Percentiles rank a stretch among this genome's conserved stretches.
These are phyloP conservation scores for Euphorbia neoarborescens DNA, from an alignment of 441 rosid species.

Conservation along the genomic window DNA sequence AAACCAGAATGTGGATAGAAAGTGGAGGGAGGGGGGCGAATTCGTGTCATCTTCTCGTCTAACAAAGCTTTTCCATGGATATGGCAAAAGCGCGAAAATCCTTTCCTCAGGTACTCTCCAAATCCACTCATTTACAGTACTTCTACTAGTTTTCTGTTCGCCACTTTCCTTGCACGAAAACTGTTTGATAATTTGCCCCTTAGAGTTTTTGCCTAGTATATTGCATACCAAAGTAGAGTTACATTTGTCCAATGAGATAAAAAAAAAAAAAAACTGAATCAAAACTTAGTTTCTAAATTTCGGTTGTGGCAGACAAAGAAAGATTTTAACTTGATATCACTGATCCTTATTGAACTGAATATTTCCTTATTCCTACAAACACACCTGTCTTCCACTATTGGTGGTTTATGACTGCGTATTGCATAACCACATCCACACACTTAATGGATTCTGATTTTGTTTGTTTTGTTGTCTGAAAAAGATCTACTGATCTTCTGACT, in stretches of 20 bases:
- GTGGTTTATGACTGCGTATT: not conserved
- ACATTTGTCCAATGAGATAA: not conserved
- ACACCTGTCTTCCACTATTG: not conserved
- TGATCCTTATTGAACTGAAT: not conserved
- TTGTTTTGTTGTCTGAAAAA: not conserved
- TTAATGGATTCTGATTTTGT: not conserved
- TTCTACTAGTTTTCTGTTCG: not conserved
- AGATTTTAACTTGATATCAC: not conserved
- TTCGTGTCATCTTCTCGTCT: slow-evolving; percentile 30
- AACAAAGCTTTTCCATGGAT: slow-evolving; percentile 12
- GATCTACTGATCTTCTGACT: not conserved
- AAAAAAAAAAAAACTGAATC: not conserved
- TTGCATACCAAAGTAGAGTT: not conserved
- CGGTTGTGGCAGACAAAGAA: not conserved
- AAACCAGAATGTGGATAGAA: not conserved
- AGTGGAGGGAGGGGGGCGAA: slow-evolving; percentile 8
- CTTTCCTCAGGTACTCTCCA: slow-evolving; percentile 25
- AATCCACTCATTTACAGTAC: not conserved
- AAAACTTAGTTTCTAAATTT: not conserved
- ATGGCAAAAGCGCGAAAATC: slow-evolving; percentile 7
- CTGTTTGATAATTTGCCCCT: not conserved
- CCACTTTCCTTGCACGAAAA: not conserved
- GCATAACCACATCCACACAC: not conserved
- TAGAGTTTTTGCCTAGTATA: not conserved
- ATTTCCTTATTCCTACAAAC: not conserved